Percentiles rank a stretch among this genome's conserved stretches.
These are phyloP conservation scores for Alternaria dauci DNA, from an alignment of 2,329 filamentous ascomycete genomes.

Conservation along the genomic window DNA sequence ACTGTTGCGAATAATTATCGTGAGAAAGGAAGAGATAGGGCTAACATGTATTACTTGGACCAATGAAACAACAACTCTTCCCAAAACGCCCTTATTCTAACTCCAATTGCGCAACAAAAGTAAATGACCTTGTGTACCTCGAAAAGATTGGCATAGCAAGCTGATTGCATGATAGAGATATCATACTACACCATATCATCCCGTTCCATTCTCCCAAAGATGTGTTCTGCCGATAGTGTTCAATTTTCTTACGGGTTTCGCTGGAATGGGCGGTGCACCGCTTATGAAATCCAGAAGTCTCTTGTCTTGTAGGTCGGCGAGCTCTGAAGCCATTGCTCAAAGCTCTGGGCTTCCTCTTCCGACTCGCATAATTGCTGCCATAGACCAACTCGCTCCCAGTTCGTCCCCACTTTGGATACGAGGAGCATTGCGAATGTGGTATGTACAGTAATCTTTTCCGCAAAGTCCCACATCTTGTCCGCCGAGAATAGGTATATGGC, in stretches of 20 bases:
- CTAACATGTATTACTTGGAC: too few species aligned
- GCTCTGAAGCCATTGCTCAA: neutral
- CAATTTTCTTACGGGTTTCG: too few species aligned
- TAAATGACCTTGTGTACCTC: neutral
- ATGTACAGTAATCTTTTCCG: neutral
- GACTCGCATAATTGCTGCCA: neutral
- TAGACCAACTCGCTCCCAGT: conserved; percentile 1
- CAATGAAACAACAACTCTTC: too few species aligned
- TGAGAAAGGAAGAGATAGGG: too few species aligned
- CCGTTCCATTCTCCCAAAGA: neutral
- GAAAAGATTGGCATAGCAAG: neutral
- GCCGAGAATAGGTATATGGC: neutral
- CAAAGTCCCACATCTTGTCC: neutral
- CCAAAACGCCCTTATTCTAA: too few species aligned
- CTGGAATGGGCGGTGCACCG: neutral
- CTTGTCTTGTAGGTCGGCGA: neutral
- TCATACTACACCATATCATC: neutral
- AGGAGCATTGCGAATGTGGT: neutral
- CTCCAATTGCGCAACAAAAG: neutral
- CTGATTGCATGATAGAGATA: too few species aligned
- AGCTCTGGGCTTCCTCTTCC: neutral
- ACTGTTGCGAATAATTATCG: too few species aligned
- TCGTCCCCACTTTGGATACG: neutral
- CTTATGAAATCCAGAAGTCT: neutral
- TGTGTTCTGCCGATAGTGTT: too few species aligned